Percentiles rank a stretch among this genome's conserved stretches.
phyloP scores from a whole-genome alignment of 257 asterid species.

The Solanum pennellii region DNA sequence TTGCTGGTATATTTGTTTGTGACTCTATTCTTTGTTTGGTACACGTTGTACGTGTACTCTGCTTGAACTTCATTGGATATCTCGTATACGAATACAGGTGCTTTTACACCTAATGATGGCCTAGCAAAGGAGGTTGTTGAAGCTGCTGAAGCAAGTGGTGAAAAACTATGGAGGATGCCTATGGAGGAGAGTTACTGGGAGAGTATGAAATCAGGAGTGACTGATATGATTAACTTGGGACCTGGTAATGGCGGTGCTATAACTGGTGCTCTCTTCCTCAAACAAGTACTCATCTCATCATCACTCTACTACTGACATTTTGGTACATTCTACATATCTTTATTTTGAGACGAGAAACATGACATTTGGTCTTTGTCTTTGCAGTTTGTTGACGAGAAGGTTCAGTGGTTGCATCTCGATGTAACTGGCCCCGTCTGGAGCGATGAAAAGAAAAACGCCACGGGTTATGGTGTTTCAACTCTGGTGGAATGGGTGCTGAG shows the following conservation, averaged over 20 bases:
- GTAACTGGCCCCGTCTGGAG: conserved; percentile 87
- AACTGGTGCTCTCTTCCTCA: conserved; percentile 93
- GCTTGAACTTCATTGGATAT: neutral
- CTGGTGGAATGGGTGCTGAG: conserved; percentile 85
- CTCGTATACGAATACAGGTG: conserved; percentile 33
- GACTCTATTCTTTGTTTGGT: neutral
- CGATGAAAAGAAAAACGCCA: conserved; percentile 62
- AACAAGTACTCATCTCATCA: conserved; percentile 45
- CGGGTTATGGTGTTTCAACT: conserved; percentile 82
- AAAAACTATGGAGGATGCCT: conserved; percentile 92
- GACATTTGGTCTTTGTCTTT: neutral
- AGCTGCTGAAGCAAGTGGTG: conserved; percentile 79
- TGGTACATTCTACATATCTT: neutral
- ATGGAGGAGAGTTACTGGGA: conserved; percentile 97
- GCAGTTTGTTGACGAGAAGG: conserved; percentile 98
- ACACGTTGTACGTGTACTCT: neutral
- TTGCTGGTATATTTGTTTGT: conserved; percentile 50
- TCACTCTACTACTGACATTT: neutral
- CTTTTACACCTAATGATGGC: conserved; percentile 75
- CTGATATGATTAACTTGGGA: conserved; percentile 94
- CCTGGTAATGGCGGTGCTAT: conserved; percentile 88
- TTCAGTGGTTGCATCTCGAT: conserved; percentile 95
- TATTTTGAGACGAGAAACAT: neutral
- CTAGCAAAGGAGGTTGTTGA: conserved; percentile 66
- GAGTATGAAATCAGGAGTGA: conserved; percentile 86